Conservation (phyloP, 2,329 filamentous ascomycete genomes). For the Trichoderma atrobrunneum region DNA sequence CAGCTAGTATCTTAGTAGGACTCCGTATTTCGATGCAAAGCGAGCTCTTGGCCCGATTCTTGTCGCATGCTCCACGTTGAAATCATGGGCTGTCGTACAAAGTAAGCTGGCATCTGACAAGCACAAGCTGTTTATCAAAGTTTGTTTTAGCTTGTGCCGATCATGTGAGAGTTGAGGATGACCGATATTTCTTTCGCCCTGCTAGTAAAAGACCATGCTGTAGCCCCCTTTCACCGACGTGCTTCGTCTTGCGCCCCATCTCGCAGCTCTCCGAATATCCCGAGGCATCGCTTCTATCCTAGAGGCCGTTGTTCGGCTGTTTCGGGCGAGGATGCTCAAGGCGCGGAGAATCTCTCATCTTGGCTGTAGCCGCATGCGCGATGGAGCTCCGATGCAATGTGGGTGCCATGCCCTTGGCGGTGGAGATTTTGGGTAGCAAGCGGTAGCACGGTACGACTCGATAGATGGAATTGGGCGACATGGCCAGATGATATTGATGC, state of each 20-base stretch:
- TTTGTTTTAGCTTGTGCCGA: not conserved
- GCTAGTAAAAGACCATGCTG: not conserved
- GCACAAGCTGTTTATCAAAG: not conserved
- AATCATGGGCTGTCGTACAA: not conserved
- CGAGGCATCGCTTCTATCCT: not conserved
- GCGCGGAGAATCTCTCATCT: constrained; percentile 4
- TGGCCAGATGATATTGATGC: not conserved
- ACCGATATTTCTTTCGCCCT: not conserved
- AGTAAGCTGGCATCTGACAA: not conserved
- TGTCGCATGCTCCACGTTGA: not conserved
- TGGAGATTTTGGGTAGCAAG: constrained; percentile 9
- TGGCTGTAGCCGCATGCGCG: not conserved
- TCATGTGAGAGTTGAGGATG: not conserved
- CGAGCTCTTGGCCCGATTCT: not conserved
- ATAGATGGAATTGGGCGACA: not conserved
- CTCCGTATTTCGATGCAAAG: not conserved
- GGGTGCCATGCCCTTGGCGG: not conserved
- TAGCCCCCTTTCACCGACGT: not conserved
- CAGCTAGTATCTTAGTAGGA: not conserved
- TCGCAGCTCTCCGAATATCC: not conserved
- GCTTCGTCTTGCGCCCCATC: not conserved
- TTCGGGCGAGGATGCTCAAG: constrained; percentile 3
- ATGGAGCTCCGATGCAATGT: constrained; percentile 13
- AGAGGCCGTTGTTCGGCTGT: constrained; percentile 10
- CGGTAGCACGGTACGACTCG: not conserved